Percentiles rank a stretch among this genome's conserved stretches.
These are phyloP conservation scores for Cladosporium halotolerans DNA, from an alignment of 2,329 filamentous ascomycete species.

Conservation along the genomic window DNA sequence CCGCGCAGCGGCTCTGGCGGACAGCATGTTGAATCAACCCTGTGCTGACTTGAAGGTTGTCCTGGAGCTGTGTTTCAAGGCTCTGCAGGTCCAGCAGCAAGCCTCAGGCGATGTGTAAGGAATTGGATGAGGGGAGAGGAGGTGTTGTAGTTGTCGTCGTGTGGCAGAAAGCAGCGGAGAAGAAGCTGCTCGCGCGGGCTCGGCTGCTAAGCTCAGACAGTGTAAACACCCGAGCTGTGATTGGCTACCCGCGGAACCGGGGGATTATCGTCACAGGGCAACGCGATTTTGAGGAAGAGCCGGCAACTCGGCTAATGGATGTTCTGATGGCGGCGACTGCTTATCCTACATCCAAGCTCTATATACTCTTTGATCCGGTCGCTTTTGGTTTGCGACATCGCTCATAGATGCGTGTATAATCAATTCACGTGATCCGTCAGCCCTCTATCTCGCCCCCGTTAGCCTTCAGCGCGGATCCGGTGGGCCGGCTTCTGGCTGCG, in stretches of 20 bases:
- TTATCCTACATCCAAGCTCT: neutral
- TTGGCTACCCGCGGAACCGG: neutral
- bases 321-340: neutral
- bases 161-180: constrained; percentile 12
- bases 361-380: no score
- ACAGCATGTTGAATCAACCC: constrained; percentile 30
- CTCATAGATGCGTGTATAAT: neutral
- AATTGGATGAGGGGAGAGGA: constrained; percentile 5
- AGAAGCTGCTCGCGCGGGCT: constrained; percentile 14
- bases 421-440: neutral
- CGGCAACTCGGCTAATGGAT: neutral
- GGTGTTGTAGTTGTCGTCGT: constrained; percentile 16
- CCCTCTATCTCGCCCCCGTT: neutral
- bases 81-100: constrained; percentile 20
- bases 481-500: neutral
- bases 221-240: constrained; percentile 2
- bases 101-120: constrained; percentile 6
- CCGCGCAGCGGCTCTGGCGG: constrained; percentile 33
- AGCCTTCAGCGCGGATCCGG: neutral
- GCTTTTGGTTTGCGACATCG: neutral
- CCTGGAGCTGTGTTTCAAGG: constrained; percentile 14
- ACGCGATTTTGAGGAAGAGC: neutral
- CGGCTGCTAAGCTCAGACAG: constrained; percentile 10
- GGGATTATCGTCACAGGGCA: neutral
- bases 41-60: constrained; percentile 16